phyloP scores from a whole-genome alignment of 352 stramenopile species.

The Peronosclerospora sorghi region DNA sequence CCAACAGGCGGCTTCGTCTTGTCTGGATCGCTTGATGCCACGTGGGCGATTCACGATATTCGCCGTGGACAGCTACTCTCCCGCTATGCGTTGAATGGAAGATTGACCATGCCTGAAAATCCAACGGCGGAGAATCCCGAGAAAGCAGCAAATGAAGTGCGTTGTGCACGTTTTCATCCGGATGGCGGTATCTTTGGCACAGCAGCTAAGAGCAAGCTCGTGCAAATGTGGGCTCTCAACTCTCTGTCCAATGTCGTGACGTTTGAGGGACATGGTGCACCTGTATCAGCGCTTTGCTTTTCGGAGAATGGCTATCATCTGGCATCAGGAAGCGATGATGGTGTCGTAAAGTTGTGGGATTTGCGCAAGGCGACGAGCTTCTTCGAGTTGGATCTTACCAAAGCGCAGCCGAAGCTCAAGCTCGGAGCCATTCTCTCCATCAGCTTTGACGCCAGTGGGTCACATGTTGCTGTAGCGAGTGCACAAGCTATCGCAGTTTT shows the following conservation, averaged over 20 bases:
- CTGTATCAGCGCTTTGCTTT: conserved; percentile 76
- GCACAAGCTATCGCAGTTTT: conserved; percentile 35
- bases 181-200: conserved; percentile 90
- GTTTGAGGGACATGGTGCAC: conserved; percentile 73
- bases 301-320: conserved; percentile 95
- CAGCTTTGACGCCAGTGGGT: conserved; percentile 50
- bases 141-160: conserved; percentile 29
- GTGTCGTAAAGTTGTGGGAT: conserved; percentile 88
- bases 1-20: conserved; percentile 74
- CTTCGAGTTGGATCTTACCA: conserved; percentile 45
- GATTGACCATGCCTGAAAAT: conserved; percentile 18
- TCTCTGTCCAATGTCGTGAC: conserved; percentile 68
- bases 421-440: conserved; percentile 38
- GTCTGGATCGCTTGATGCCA: conserved; percentile 61
- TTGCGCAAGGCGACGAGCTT: conserved; percentile 86
- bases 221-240: conserved; percentile 92
- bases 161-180: conserved; percentile 81
- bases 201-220: conserved; percentile 41
- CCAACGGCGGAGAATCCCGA: conserved; percentile 7
- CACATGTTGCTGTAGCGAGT: conserved; percentile 40
- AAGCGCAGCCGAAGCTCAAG: conserved; percentile 22
- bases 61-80: conserved; percentile 41
- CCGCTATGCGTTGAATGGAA: conserved; percentile 36
- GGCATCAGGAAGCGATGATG: conserved; percentile 67
- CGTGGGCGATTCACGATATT: conserved; percentile 82